Percentiles rank a stretch among this genome's conserved stretches.
phyloP scores from a whole-genome alignment of 768 basidiomycete species.

The Ramaria sp. region DNA sequence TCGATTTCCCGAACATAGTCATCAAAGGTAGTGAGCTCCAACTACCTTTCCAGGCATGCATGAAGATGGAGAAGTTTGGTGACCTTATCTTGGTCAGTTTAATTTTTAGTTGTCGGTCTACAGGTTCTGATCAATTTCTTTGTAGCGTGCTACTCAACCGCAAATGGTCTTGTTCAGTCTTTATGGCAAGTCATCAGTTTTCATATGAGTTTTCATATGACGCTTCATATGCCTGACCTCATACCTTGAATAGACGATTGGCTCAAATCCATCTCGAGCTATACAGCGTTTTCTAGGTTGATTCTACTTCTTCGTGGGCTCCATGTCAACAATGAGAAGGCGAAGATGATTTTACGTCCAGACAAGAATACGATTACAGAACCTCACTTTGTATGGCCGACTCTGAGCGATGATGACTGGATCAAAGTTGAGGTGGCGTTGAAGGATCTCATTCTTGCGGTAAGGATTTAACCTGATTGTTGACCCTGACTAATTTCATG shows the following conservation, averaged over 20 bases:
- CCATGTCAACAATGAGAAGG: conserved; percentile 99
- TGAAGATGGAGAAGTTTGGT: conserved; percentile 99
- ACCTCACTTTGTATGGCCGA: conserved; percentile 97
- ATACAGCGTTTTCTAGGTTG: conserved; percentile 96
- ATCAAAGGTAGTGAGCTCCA: conserved; percentile 99
- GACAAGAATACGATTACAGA: conserved; percentile 96
- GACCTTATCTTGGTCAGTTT: conserved; percentile 74
- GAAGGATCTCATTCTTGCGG: conserved; percentile 91
- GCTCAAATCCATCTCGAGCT: conserved; percentile 98
- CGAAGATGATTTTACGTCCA: conserved; percentile 95
- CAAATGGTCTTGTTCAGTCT: conserved; percentile 99
- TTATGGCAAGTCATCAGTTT: conserved; percentile 46
- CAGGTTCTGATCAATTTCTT: conserved; percentile 5
- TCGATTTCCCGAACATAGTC: conserved; percentile 99
- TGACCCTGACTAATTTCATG: neutral
- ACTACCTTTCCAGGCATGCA: conserved; percentile 97
- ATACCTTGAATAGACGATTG: conserved; percentile 68
- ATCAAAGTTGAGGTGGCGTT: conserved; percentile 98
- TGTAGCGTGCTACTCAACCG: conserved; percentile 87
- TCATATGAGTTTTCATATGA: too few species aligned
- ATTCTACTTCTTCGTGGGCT: conserved; percentile 94
- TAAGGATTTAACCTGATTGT: conserved; percentile 22
- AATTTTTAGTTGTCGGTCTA: neutral
- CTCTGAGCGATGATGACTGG: conserved; percentile 90
- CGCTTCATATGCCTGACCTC: neutral